Conservation (phyloP, 345 rosid species). For the Triadica sebifera region DNA sequence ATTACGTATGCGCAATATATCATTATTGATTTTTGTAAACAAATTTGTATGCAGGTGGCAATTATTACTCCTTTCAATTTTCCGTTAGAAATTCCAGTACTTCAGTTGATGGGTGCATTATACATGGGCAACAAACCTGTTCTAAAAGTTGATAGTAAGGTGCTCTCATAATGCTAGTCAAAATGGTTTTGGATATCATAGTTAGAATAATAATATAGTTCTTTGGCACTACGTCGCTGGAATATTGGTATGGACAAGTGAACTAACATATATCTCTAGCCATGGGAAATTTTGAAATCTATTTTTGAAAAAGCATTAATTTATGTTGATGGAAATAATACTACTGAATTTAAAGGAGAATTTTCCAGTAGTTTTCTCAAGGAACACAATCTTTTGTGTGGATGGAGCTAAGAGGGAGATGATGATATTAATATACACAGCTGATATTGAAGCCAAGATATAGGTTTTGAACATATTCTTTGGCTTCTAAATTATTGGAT, state of each 20-base stretch:
- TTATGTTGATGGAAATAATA: neutral
- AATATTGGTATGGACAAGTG: slow-evolving; percentile 3
- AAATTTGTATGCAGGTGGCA: slow-evolving; percentile 60
- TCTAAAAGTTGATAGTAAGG: slow-evolving; percentile 98
- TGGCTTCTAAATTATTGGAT: neutral
- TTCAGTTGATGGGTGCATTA: slow-evolving; percentile 96
- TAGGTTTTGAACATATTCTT: neutral
- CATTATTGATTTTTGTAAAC: neutral
- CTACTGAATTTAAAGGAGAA: neutral
- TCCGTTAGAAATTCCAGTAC: slow-evolving; percentile 93
- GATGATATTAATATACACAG: neutral
- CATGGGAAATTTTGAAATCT: neutral
- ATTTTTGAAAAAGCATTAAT: neutral
- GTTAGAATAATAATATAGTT: neutral
- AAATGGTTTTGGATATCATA: neutral
- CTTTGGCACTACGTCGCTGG: neutral
- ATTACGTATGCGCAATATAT: neutral
- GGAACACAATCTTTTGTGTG: neutral
- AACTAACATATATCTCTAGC: neutral
- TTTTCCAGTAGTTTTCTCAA: neutral
- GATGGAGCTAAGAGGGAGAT: neutral
- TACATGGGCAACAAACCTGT: slow-evolving; percentile 98
- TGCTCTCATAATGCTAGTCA: slow-evolving; percentile 22
- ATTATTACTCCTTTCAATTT: slow-evolving; percentile 95
- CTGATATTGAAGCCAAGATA: neutral